Conservation (phyloP, 2,329 filamentous ascomycete species). For the Cordyceps pruinosa region DNA sequence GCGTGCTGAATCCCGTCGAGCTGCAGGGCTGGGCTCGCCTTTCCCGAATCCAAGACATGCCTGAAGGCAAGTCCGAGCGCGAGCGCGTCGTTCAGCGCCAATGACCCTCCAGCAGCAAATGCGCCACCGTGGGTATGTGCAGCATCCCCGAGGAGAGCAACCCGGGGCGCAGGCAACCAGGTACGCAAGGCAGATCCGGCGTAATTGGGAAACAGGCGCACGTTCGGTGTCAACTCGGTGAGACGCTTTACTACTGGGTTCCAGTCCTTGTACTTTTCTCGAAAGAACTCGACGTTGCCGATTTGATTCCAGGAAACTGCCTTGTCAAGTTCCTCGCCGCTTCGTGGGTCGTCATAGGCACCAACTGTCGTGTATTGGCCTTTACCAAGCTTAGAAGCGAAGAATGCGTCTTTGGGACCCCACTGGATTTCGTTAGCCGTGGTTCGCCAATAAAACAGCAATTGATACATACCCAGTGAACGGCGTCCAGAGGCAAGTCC, state of each 20-base stretch:
- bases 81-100: slow-evolving; percentile 31
- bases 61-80: not conserved
- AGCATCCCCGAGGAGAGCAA: slow-evolving; percentile 31
- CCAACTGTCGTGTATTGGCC: slow-evolving; percentile 37
- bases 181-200: slow-evolving; percentile 30
- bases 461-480: slow-evolving; percentile 12
- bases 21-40: not conserved
- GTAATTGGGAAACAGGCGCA: slow-evolving; percentile 36
- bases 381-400: slow-evolving; percentile 33
- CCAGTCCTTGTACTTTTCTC: slow-evolving; percentile 33
- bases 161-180: slow-evolving; percentile 26
- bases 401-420: slow-evolving; percentile 24
- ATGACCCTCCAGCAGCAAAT: slow-evolving; percentile 31
- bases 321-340: slow-evolving; percentile 22
- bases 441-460: no score
- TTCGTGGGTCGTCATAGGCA: slow-evolving; percentile 30
- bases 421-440: not conserved
- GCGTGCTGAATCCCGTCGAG: not conserved
- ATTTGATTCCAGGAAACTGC: slow-evolving; percentile 31
- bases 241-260: slow-evolving; percentile 32
- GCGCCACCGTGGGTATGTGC: slow-evolving; percentile 34
- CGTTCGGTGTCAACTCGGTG: slow-evolving; percentile 32
- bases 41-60: not conserved
- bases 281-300: slow-evolving; percentile 29
- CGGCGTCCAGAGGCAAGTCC: slow-evolving; percentile 13